Evolutionary conservation across 1,139 yeast genomes (phyloP).

Genomic region (Saccharomyces hybrid): DNA sequence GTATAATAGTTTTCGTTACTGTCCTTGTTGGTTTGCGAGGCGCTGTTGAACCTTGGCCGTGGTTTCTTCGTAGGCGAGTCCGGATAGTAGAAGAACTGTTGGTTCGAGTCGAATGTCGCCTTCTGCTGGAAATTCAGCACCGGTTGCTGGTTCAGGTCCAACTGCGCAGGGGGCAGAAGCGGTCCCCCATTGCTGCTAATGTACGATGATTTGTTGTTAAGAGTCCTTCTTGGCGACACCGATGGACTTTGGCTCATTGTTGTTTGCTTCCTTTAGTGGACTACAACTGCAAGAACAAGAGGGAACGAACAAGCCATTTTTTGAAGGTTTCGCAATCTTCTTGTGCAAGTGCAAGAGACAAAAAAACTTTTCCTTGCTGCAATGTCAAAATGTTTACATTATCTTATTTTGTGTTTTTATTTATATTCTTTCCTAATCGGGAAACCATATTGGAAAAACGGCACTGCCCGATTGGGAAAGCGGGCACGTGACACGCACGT

Average conservation of each 20-base stretch:
- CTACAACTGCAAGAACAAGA: not conserved
- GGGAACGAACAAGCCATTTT: not conserved
- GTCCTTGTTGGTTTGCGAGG: not conserved
- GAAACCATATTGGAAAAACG: not conserved
- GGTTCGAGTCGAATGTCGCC: not conserved
- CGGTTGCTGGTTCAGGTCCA: not conserved
- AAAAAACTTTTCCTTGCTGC: not conserved
- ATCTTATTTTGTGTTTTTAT: not conserved
- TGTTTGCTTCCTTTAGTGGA: not conserved
- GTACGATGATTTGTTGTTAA: not conserved
- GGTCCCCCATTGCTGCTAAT: not conserved
- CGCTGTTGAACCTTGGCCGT: constrained; percentile 1
- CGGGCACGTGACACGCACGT: not conserved
- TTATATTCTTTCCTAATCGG: not conserved
- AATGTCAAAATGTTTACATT: not conserved
- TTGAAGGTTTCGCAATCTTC: not conserved
- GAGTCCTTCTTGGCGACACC: constrained; percentile 1
- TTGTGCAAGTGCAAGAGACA: not conserved
- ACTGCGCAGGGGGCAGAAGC: not conserved
- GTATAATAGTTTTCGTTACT: not conserved
- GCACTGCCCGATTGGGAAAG: not conserved
- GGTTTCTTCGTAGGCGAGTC: constrained; percentile 3
- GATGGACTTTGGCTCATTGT: not conserved
- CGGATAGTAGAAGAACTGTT: not conserved
- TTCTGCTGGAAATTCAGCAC: not conserved